phyloP scores from a whole-genome alignment of 257 asterid species.

The Solanum paucissectum region DNA sequence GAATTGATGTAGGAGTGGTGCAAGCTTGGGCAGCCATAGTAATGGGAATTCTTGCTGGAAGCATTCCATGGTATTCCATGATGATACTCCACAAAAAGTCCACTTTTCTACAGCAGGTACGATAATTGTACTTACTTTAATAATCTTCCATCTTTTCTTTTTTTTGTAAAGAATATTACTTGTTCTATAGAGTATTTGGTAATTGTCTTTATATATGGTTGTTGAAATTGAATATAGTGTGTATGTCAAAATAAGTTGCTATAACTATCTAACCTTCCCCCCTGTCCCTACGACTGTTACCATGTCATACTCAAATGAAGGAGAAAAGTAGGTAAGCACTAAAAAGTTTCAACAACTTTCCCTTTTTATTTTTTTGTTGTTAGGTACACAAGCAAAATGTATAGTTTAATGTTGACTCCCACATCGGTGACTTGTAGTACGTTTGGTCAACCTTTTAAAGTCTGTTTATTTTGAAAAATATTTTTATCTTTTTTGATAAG shows the following conservation, averaged over 20 bases:
- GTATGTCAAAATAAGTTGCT: not conserved
- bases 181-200: not conserved
- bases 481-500: not conserved
- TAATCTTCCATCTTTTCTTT: not conserved
- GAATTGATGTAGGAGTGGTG: slow-evolving; percentile 44
- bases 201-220: not conserved
- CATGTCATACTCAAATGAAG: not conserved
- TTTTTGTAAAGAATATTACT: not conserved
- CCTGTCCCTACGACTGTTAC: not conserved
- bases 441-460: not conserved
- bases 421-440: not conserved
- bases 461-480: not conserved
- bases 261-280: not conserved
- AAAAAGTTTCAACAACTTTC: not conserved
- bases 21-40: slow-evolving; percentile 94
- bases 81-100: slow-evolving; percentile 93
- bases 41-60: slow-evolving; percentile 66
- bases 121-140: not conserved
- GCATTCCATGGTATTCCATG: slow-evolving; percentile 87
- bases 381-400: not conserved
- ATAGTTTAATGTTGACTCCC: not conserved
- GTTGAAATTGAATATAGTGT: not conserved
- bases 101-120: slow-evolving; percentile 62
- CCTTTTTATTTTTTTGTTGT: not conserved
- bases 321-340: not conserved